A percentile compares a stretch with the other conserved stretches of the same genome.
Conservation (phyloP, 2,329 filamentous ascomycete species). For the Sordariomycetes sp. region DNA sequence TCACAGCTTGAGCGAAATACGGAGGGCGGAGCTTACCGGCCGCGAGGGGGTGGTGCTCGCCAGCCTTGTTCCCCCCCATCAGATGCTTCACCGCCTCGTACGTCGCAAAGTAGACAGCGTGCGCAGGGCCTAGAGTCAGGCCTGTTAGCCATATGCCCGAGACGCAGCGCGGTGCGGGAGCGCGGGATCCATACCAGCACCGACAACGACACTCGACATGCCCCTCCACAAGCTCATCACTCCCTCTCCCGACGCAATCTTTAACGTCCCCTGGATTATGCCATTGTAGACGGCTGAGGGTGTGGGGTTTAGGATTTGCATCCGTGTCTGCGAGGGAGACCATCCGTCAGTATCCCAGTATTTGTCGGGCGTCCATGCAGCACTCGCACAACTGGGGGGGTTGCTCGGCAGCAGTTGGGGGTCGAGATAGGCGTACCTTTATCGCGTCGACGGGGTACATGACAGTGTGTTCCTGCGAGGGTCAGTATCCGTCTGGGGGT, state of each 20-base stretch:
- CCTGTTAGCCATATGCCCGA: slow-evolving; percentile 7
- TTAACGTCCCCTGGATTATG: slow-evolving; percentile 83
- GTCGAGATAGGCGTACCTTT: slow-evolving; percentile 53
- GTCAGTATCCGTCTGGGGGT: not conserved
- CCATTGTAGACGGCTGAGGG: slow-evolving; percentile 76
- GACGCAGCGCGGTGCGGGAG: not conserved
- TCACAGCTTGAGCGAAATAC: not conserved
- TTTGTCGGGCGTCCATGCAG: not conserved
- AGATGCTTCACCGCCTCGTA: slow-evolving; percentile 96
- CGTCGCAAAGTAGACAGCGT: slow-evolving; percentile 96
- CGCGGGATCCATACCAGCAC: slow-evolving; percentile 60
- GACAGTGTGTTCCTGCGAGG: slow-evolving; percentile 78
- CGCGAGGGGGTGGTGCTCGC: slow-evolving; percentile 84
- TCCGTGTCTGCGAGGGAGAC: slow-evolving; percentile 63
- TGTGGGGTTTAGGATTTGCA: slow-evolving; percentile 88
- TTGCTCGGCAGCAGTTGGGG: slow-evolving; percentile 4
- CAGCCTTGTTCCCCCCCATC: slow-evolving; percentile 82
- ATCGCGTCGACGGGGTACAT: slow-evolving; percentile 99
- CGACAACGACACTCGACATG: slow-evolving; percentile 90
- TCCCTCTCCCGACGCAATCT: slow-evolving; percentile 84
- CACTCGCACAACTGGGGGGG: not conserved
- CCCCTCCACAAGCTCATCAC: slow-evolving; percentile 90
- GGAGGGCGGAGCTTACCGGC: slow-evolving; percentile 50
- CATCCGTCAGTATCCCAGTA: not conserved
- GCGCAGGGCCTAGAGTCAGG: slow-evolving; percentile 65